Evolutionary conservation across 192 early-diverging fungal species (phyloP), one percentile per base, ranked within the genome.

Genomic region (Coemansia brasiliensis): DNA sequence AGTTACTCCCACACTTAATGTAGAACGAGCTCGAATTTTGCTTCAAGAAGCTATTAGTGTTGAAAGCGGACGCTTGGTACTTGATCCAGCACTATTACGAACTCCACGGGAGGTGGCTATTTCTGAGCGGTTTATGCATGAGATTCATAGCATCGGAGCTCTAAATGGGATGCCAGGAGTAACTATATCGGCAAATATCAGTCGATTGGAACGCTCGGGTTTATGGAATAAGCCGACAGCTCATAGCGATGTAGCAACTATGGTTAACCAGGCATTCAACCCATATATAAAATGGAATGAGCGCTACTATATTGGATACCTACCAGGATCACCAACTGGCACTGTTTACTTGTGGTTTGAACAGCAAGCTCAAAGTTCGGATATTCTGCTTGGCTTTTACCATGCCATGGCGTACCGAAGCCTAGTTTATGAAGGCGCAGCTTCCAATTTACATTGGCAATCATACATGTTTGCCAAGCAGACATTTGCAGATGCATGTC

Each of bases 71-170:
- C 18, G 35, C 0, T 35, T 65, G 27, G 26, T 41, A 7, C 32
- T 75, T 27, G 49, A 57, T 13, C 54, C 66, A 5, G 40, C 27
- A 16, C 35, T 39, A 42, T 17, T 75, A 10, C 63, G 49, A 39
- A 55, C 72, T 1, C 72, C 72, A 26, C 66, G 67, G 20, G 53
- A 75, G 37, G 72, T 65, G 2, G 64, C 72, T 8, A 15, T 12
- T 1, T 48, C 55, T 13, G 72, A 75, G 49, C 51, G 58, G 54
- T 75, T 75, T 55, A 69, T 75, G 61, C 72, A 51, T n/a, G 42
- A 69, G 50, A 52, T 43, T 3, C 48, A n/a, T 40, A 37, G 41
- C 18, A 46, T 75, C 13, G 41, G 41, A 9, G 50, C 72, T 1
- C 8, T 6, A 1, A 55, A 46, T 17, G 17, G 18, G 16, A 26